A percentile compares a stretch with the other conserved stretches of the same genome.
Evolutionary conservation across 1,284 basidiomycete species (phyloP).

Genomic region (Rhizoctonia solani): DNA sequence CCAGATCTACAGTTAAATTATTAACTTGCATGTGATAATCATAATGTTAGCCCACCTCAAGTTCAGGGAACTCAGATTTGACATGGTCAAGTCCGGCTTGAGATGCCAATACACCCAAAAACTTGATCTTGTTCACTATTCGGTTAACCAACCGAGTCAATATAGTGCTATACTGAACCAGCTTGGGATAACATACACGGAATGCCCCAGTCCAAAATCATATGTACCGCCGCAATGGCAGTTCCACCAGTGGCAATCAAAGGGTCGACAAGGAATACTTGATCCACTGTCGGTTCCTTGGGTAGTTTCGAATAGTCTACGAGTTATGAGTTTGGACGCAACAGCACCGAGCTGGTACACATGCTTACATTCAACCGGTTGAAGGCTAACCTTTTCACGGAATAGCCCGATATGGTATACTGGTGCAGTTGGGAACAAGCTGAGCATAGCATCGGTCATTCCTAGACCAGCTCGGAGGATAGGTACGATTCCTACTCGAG

Average conservation of each 20-base stretch:
- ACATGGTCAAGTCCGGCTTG: slow-evolving; percentile 74
- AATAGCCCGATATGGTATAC: slow-evolving; percentile 92
- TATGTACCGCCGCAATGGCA: slow-evolving; percentile 79
- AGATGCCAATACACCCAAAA: slow-evolving; percentile 82
- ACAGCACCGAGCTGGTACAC: background rate
- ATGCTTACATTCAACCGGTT: slow-evolving; percentile 83
- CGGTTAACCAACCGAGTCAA: slow-evolving; percentile 1
- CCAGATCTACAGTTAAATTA: slow-evolving; percentile 64
- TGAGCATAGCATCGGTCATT: slow-evolving; percentile 87
- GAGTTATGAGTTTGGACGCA: slow-evolving; percentile 28
- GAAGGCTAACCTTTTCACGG: slow-evolving; percentile 85
- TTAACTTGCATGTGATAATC: slow-evolving; percentile 13
- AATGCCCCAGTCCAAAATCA: slow-evolving; percentile 88
- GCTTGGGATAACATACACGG: slow-evolving; percentile 49
- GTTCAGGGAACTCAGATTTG: slow-evolving; percentile 67
- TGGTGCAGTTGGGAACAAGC: slow-evolving; percentile 81
- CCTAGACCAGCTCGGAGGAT: slow-evolving; percentile 91
- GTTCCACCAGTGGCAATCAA: slow-evolving; percentile 95
- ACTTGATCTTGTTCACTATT: slow-evolving; percentile 73
- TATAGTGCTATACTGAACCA: slow-evolving; percentile 17
- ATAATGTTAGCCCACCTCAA: slow-evolving; percentile 63
- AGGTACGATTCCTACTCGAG: slow-evolving; percentile 83
- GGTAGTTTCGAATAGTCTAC: slow-evolving; percentile 93
- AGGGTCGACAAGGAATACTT: slow-evolving; percentile 86
- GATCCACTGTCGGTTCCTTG: slow-evolving; percentile 72